Evolutionary conservation across 192 early-diverging fungal genomes (phyloP), one percentile per base, ranked within the genome.

Genomic region (Umbelopsis ramanniana): DNA sequence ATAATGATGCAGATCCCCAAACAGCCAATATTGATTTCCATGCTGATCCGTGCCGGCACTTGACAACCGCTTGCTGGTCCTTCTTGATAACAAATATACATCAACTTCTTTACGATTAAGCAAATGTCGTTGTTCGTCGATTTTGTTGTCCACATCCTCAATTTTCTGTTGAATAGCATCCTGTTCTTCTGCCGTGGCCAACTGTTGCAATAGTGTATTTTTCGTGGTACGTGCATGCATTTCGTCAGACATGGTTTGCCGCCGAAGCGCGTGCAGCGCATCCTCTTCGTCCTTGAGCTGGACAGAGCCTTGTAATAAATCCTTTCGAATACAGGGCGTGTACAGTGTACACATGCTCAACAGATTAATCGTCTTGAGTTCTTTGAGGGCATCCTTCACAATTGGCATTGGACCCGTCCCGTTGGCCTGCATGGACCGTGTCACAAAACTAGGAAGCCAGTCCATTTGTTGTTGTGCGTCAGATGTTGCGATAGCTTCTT

Each of bases 191-290:
- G 33, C 17, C 5, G 57, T 7, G 33, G 23, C 33, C 26, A 63
- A 63, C 23, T 26, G 15, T 19, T 35, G 57, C 29, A 63, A 63
- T 17, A 63, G 57, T 37, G 26, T 63, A 17, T 63, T 63, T 35
- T 29, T 63, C 57, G 57, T 63, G 57, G 26, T 63, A 63, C 57
- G 57, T 63, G 57, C 57, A 63, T 63, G 57, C 57, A 63, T 63
- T 17, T 63, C 57, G 10, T 63, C 57, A 38, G 23, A 63, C 57
- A 63, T 37, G 33, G 8, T 37, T 37, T 63, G 57, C n/a, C 57
- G 24, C 17, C 33, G 33, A 29, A 29, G 24, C 0, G 11, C 37
- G 8, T 63, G 57, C 15, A 63, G 57, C 26, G 12, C 8, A 11
- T 37, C 26, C 17, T 63, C 57, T 35, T 63, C 57, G 33, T 63